phyloP scores from a whole-genome alignment of 2,329 filamentous ascomycete genomes.

The Zalaria obscura region DNA sequence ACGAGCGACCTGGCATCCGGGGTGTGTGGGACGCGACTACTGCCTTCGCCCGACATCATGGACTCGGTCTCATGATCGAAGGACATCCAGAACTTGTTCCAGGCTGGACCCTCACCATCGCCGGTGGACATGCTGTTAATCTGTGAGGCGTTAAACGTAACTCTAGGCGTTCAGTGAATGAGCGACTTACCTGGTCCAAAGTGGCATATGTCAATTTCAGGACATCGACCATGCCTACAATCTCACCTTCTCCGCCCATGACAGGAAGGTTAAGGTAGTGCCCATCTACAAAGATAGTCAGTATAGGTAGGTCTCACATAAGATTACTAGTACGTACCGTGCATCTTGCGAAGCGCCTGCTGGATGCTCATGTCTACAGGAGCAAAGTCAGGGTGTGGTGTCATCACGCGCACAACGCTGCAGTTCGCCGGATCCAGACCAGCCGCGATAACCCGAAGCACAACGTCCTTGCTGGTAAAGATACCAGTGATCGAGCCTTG shows the following conservation, averaged over 20 bases:
- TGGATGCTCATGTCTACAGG: slow-evolving; percentile 99
- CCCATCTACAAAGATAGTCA: slow-evolving; percentile 49
- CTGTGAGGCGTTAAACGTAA: slow-evolving; percentile 20
- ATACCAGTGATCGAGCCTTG: slow-evolving; percentile 96
- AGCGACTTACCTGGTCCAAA: slow-evolving; percentile 65
- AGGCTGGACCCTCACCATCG: slow-evolving; percentile 87
- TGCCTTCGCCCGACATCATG: slow-evolving; percentile 82
- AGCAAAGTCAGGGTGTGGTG: slow-evolving; percentile 95
- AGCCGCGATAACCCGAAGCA: slow-evolving; percentile 91
- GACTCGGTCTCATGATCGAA: slow-evolving; percentile 92
- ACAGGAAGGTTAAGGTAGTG: slow-evolving; percentile 97
- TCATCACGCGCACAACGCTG: slow-evolving; percentile 98
- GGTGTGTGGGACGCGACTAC: slow-evolving; percentile 56
- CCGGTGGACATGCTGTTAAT: slow-evolving; percentile 82
- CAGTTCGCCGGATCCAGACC: slow-evolving; percentile 88
- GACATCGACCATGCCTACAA: slow-evolving; percentile 98
- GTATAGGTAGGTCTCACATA: neutral
- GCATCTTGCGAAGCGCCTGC: slow-evolving; percentile 96
- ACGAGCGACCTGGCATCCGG: slow-evolving; percentile 61
- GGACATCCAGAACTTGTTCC: slow-evolving; percentile 99
- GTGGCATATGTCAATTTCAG: slow-evolving; percentile 97
- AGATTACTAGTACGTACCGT: slow-evolving; percentile 49
- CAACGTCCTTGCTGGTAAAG: slow-evolving; percentile 98
- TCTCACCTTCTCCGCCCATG: slow-evolving; percentile 91
- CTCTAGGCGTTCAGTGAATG: neutral